Base-by-base conservation (phyloP, 495 filamentous ascomycete genomes). In the Neurospora africana region DNA sequence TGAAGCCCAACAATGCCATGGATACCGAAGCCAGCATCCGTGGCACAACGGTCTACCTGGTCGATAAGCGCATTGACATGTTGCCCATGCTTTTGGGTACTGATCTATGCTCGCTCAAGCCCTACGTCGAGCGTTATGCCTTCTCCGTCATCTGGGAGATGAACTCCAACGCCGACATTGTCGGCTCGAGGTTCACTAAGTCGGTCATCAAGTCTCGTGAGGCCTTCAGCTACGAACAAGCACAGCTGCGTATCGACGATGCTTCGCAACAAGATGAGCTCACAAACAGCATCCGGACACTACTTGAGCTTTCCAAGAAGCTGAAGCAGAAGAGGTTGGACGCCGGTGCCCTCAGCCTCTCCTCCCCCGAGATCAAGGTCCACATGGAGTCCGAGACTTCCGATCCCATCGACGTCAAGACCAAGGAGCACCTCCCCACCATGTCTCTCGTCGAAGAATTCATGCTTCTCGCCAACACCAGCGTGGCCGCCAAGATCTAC, bases 61-160 rank as follows among this genome's bases (percentile, higher is more conserved):
- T 99, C 2, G 95, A 99, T 82, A 99, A 98, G 83, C 94, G 95
- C 75, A 98, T 99, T 75, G 95, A 99, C 83, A 99, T 99, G 96
- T 86, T 99, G 78, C 96, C 96, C 21, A 92, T 92, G 87, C 89
- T 99, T 33, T 87, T 99, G 19, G 95, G 95, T 38, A 99, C 95
- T 3, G 95, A 99, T 74, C 84, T 99, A 3, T 99, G 95, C 83
- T 99, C 95, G 11, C 86, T 99, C 40, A 98, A 98, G 77, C 96
- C 96, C 5, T 96, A 98, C 77, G 93, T 99, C 36, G 95, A 98
- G 80, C 93, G 96, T 15, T 99, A 93, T 78, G 94, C 96, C 15
- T 99, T 99, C 81, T 98, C 95, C 7, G 90, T 93, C 5, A 82
- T 97, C 9, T 99, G 95, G 96, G 96, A 99, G 79, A 84, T 99